Percentiles rank a stretch among this genome's conserved stretches.
Conservation (phyloP, 257 asterid species). For the Plantago elongata region DNA sequence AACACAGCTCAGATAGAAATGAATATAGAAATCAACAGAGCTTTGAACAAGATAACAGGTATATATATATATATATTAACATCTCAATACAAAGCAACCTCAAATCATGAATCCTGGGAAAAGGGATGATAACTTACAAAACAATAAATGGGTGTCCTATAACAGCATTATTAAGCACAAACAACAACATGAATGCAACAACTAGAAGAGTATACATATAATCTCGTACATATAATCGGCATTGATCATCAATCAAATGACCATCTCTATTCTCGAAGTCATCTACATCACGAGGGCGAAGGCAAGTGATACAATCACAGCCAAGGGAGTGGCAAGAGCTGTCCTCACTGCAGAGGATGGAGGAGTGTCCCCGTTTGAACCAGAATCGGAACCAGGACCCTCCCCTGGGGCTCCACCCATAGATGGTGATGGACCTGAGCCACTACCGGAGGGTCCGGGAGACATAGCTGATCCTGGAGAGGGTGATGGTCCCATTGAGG, state of each 20-base stretch:
- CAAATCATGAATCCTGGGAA: too few species aligned
- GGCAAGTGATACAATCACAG: constrained; percentile 20
- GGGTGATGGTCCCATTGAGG: constrained; percentile 3
- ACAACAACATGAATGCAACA: constrained; percentile 18
- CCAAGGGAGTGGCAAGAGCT: constrained; percentile 11
- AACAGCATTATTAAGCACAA: constrained; percentile 7
- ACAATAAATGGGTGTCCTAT: constrained; percentile 20
- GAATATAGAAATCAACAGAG: too few species aligned
- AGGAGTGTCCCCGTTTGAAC: constrained; percentile 18
- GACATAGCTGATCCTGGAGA: constrained; percentile 4
- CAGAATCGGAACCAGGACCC: constrained; percentile 8
- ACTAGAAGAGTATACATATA: constrained; percentile 1
- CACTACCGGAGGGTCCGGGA: constrained; percentile 25
- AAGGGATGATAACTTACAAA: too few species aligned
- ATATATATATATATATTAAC: too few species aligned
- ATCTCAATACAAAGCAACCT: too few species aligned
- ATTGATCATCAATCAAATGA: constrained; percentile 5
- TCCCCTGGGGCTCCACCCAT: constrained; percentile 5
- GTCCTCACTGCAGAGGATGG: constrained; percentile 27
- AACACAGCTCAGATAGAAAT: too few species aligned
- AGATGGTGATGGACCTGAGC: constrained; percentile 21
- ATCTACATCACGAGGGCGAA: constrained; percentile 33
- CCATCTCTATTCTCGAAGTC: constrained; percentile 9
- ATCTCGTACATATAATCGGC: constrained; percentile 7
- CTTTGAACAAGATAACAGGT: too few species aligned